phyloP scores from a whole-genome alignment of 352 stramenopile genomes.

The Phytophthora pluvialis region DNA sequence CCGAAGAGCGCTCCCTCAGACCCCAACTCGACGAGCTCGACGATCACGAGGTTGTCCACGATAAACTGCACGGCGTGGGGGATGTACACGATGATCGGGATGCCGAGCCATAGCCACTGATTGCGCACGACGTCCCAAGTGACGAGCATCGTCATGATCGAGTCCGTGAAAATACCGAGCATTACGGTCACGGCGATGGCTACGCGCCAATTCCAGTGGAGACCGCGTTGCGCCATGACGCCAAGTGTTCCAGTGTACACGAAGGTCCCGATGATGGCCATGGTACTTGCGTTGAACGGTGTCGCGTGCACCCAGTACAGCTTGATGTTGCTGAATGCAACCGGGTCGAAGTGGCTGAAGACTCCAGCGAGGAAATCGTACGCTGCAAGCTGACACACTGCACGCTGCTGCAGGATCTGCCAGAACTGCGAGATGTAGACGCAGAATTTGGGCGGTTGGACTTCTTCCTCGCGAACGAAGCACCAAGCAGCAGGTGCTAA shows the following conservation, averaged over 20 bases:
- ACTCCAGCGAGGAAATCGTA: constrained; percentile 70
- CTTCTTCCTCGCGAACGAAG: constrained; percentile 39
- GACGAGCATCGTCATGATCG: constrained; percentile 53
- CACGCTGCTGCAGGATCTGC: constrained; percentile 50
- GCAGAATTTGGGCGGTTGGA: constrained; percentile 26
- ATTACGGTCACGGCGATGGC: constrained; percentile 42
- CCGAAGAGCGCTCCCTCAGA: constrained; percentile 59
- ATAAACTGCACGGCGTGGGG: constrained; percentile 64
- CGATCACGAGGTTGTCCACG: constrained; percentile 55
- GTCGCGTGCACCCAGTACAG: constrained; percentile 60
- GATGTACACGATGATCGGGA: constrained; percentile 54
- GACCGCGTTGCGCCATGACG: constrained; percentile 44
- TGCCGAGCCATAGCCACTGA: constrained; percentile 65
- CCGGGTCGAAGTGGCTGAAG: constrained; percentile 67
- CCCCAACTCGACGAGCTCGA: constrained; percentile 54
- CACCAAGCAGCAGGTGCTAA: constrained; percentile 38
- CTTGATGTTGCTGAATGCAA: constrained; percentile 56
- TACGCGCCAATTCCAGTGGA: constrained; percentile 62
- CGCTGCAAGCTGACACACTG: constrained; percentile 56
- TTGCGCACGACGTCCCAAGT: constrained; percentile 55
- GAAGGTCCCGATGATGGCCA: constrained; percentile 53
- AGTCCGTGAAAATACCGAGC: constrained; percentile 40
- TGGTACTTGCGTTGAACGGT: constrained; percentile 56
- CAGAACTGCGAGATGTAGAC: constrained; percentile 54
- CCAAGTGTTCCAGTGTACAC: constrained; percentile 41